phyloP scores from a whole-genome alignment of 192 early-diverging fungal species.

The Chytriomyces sp. region DNA sequence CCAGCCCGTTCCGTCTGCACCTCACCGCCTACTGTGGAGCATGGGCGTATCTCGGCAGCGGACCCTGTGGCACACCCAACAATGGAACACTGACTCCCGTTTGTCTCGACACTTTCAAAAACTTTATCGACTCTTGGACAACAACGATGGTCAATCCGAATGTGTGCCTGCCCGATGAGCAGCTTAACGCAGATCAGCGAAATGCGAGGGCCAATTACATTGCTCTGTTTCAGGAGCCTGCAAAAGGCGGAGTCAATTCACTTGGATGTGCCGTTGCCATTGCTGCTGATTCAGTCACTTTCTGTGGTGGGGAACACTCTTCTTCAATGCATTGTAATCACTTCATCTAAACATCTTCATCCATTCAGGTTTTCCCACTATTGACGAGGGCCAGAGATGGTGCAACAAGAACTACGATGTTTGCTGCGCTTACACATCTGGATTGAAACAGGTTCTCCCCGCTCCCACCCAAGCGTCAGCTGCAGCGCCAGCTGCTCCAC shows the following conservation, averaged over 20 bases:
- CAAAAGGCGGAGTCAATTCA: neutral
- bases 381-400: slow-evolving; percentile 2
- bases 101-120: neutral
- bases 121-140: slow-evolving; percentile 24
- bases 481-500: neutral
- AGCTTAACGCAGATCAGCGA: neutral
- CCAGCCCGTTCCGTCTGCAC: slow-evolving; percentile 23
- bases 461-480: neutral
- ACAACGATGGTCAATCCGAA: slow-evolving; percentile 5
- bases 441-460: slow-evolving; percentile 18
- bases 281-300: neutral
- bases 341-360: neutral
- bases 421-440: slow-evolving; percentile 24
- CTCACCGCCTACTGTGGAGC: slow-evolving; percentile 21
- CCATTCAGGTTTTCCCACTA: slow-evolving; percentile 1
- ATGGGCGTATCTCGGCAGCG: slow-evolving; percentile 15
- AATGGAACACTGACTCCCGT: neutral
- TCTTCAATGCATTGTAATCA: neutral
- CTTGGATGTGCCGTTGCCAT: slow-evolving; percentile 15
- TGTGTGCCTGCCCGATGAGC: neutral
- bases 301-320: neutral
- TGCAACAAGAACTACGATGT: slow-evolving; percentile 20
- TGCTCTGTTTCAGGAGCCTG: slow-evolving; percentile 6
- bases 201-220: neutral
- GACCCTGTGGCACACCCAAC: neutral